Conservation (phyloP, 2,329 filamentous ascomycete species). For the Alternaria arborescens region DNA sequence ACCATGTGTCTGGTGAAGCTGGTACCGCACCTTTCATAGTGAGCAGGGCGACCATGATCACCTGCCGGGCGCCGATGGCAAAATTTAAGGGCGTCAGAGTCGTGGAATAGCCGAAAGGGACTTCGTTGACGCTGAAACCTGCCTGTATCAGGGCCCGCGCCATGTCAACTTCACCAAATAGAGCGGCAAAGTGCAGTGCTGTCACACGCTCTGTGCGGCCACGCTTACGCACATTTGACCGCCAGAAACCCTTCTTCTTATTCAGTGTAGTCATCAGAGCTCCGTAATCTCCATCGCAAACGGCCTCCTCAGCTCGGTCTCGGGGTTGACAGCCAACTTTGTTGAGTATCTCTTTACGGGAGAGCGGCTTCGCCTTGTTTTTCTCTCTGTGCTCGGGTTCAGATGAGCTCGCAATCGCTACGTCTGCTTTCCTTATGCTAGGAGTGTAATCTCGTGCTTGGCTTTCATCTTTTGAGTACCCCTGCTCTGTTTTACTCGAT, state of each 20-base stretch:
- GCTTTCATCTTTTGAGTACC: not conserved
- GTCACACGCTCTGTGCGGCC: slow-evolving; percentile 31
- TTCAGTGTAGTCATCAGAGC: slow-evolving; percentile 24
- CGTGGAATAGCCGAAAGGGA: slow-evolving; percentile 36
- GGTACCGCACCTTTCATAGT: slow-evolving; percentile 27
- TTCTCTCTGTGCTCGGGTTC: not conserved
- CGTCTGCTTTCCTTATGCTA: not conserved
- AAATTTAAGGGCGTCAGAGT: slow-evolving; percentile 29
- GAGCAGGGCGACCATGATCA: slow-evolving; percentile 33
- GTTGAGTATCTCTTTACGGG: slow-evolving; percentile 30
- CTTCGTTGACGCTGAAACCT: slow-evolving; percentile 31
- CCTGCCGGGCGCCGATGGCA: slow-evolving; percentile 35
- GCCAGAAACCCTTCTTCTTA: slow-evolving; percentile 31
- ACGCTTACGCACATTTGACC: slow-evolving; percentile 29
- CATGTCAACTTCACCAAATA: slow-evolving; percentile 39
- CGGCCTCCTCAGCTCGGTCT: slow-evolving; percentile 32
- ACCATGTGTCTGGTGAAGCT: slow-evolving; percentile 31
- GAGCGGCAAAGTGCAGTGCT: slow-evolving; percentile 36
- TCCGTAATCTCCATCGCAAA: slow-evolving; percentile 26
- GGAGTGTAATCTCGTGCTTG: not conserved
- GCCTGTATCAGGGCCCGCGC: slow-evolving; percentile 25
- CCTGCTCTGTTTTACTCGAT: not conserved
- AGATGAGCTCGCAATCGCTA: not conserved
- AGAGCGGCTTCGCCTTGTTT: slow-evolving; percentile 4
- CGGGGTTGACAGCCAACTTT: slow-evolving; percentile 33